These are phyloP conservation scores for Colletotrichum agaves DNA, from an alignment of 2,329 filamentous ascomycete genomes.

Conservation along the genomic window DNA sequence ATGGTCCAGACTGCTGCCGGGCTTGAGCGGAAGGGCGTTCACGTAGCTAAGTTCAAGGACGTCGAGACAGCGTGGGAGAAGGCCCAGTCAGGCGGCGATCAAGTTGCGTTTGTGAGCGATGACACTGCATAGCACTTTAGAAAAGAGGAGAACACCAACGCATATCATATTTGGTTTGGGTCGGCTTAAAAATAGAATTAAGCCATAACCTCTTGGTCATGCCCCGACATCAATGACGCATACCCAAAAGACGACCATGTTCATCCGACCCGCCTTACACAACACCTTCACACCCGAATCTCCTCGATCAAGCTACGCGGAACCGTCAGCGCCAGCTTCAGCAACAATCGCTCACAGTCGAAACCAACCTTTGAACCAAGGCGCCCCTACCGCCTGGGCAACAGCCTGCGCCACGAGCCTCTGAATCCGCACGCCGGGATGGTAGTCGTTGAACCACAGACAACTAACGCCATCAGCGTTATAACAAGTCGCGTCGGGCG, in stretches of 20 bases:
- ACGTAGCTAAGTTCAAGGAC: constrained; percentile 41
- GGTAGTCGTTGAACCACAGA: constrained; percentile 58
- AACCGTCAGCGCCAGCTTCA: background rate
- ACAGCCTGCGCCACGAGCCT: constrained; percentile 52
- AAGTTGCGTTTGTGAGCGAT: constrained; percentile 45
- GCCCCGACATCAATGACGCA: too few relatives aligned
- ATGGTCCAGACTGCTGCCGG: constrained; percentile 44
- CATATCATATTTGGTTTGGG: too few relatives aligned
- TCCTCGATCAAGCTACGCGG: too few relatives aligned
- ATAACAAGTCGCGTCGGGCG: constrained; percentile 54
- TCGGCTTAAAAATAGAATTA: too few relatives aligned
- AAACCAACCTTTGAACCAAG: constrained; percentile 32
- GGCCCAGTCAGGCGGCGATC: constrained; percentile 37
- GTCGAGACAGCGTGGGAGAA: constrained; percentile 43
- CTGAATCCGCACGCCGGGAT: constrained; percentile 54
- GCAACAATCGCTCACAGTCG: accelerated
- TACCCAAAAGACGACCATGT: too few relatives aligned
- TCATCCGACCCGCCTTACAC: too few relatives aligned
- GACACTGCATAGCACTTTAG: constrained; percentile 8
- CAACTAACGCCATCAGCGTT: constrained; percentile 55
- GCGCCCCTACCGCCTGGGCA: constrained; percentile 39
- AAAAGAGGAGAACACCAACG: background rate
- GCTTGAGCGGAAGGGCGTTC: constrained; percentile 39
- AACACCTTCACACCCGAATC: too few relatives aligned
- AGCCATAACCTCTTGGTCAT: too few relatives aligned